These are phyloP conservation scores for Quillaja saponaria DNA, from an alignment of 306 rosid species.

Conservation along the genomic window DNA sequence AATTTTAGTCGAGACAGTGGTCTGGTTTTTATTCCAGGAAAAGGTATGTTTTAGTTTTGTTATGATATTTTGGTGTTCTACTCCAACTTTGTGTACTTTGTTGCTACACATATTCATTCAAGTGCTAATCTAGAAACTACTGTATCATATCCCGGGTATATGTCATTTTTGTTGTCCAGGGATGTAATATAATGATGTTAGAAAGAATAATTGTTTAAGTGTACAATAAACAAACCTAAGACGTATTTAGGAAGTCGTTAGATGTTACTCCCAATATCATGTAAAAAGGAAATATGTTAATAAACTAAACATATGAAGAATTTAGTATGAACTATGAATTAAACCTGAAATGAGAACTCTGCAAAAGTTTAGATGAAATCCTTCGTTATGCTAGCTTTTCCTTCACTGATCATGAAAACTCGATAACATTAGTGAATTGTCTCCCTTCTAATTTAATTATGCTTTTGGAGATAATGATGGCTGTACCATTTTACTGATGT, in stretches of 20 bases:
- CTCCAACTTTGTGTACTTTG: constrained; percentile 6
- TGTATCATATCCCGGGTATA: too few species aligned
- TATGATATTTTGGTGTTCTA: constrained; percentile 17
- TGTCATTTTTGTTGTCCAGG: too few species aligned
- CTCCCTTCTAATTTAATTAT: constrained; percentile 2
- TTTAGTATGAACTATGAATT: not conserved
- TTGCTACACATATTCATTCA: not conserved
- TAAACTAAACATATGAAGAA: not conserved
- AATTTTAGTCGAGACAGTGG: constrained; percentile 59
- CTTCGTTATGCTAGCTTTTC: not conserved
- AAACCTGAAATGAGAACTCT: not conserved
- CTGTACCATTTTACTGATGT: constrained; percentile 7
- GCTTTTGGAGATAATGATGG: constrained; percentile 4
- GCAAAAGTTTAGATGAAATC: constrained; percentile 7
- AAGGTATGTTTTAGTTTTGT: constrained; percentile 45
- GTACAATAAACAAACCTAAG: too few species aligned
- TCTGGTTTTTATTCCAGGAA: constrained; percentile 62
- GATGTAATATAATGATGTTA: too few species aligned
- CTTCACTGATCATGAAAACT: not conserved
- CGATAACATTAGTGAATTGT: not conserved
- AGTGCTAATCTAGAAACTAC: constrained; percentile 8
- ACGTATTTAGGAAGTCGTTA: too few species aligned
- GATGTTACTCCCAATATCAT: too few species aligned
- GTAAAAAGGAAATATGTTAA: not conserved
- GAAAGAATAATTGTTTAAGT: too few species aligned